Percentiles rank a stretch among this genome's conserved stretches.
These are phyloP conservation scores for Scortechinia acanthostroma DNA, from an alignment of 2,329 filamentous ascomycete genomes.

Conservation along the genomic window DNA sequence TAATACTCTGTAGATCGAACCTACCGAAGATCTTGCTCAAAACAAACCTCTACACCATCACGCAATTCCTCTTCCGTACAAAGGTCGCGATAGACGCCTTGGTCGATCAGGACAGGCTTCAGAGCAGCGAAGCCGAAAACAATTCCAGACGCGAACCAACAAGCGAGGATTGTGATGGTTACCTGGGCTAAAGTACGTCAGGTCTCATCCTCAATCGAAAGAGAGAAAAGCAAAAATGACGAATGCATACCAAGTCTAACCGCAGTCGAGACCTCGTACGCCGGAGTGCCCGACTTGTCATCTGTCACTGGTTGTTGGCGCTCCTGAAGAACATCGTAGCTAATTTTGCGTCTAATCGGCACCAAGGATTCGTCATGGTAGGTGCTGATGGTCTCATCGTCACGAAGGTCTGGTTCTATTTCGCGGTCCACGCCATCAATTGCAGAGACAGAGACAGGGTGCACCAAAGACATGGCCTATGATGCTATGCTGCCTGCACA, in stretches of 20 bases:
- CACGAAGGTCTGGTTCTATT: neutral
- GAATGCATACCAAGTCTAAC: neutral
- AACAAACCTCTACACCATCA: neutral
- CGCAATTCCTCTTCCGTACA: conserved; percentile 27
- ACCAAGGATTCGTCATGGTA: too few relatives aligned
- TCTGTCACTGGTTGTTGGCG: neutral
- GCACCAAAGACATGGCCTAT: neutral
- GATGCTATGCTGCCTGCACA: too few relatives aligned
- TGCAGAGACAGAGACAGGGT: neutral
- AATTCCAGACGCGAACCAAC: conserved; percentile 57
- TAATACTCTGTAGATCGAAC: too few relatives aligned
- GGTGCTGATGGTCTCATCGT: too few relatives aligned
- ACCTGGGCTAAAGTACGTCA: conserved; percentile 44
- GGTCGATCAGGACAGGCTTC: conserved; percentile 51
- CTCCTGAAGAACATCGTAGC: neutral
- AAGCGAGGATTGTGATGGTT: conserved; percentile 53
- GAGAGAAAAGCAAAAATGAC: neutral
- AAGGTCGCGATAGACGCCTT: conserved; percentile 45
- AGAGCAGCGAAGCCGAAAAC: conserved; percentile 61
- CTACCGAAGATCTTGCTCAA: conserved; percentile 19
- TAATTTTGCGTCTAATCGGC: neutral
- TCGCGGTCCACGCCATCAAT: neutral
- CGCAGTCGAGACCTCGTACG: neutral
- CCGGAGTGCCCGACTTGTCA: neutral
- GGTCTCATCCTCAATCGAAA: too few relatives aligned